Evolutionary conservation across 179 eudicot genomes (phyloP).

Genomic region (Actinidia arguta): DNA sequence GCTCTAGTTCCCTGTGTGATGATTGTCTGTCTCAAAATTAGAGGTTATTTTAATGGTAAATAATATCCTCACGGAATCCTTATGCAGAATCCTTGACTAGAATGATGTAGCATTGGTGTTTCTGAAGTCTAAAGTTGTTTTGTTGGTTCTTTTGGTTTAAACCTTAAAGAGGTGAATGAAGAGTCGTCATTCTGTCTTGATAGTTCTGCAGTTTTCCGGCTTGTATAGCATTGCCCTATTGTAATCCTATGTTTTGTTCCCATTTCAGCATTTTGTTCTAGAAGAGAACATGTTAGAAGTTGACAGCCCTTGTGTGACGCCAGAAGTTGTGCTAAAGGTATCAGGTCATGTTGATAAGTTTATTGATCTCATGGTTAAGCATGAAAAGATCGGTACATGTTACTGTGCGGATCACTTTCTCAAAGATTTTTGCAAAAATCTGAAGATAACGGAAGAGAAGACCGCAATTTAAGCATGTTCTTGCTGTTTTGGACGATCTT

Average conservation of each 20-base stretch:
- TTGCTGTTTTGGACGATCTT: conserved; percentile 78
- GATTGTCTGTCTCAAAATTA: too few species aligned
- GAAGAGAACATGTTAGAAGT: conserved; percentile 97
- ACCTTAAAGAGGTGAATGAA: not conserved
- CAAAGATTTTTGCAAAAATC: conserved; percentile 85
- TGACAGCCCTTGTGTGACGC: conserved; percentile 94
- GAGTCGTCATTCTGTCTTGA: too few species aligned
- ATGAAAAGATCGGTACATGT: conserved; percentile 85
- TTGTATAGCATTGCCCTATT: too few species aligned
- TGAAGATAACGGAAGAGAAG: conserved; percentile 60
- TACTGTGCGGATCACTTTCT: conserved; percentile 92
- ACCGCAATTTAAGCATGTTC: conserved; percentile 66
- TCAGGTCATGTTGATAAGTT: conserved; percentile 97
- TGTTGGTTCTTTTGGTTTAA: not conserved
- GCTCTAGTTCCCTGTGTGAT: too few species aligned
- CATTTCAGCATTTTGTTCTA: conserved; percentile 74
- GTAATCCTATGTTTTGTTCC: not conserved
- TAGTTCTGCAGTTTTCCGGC: too few species aligned
- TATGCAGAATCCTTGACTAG: too few species aligned
- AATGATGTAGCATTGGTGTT: too few species aligned
- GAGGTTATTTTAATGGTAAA: too few species aligned
- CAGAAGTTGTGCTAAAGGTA: conserved; percentile 92
- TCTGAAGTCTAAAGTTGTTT: too few species aligned
- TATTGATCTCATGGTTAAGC: conserved; percentile 95
- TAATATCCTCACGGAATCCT: too few species aligned